Conservation (phyloP, 495 filamentous ascomycete genomes). For the Niebla homalea region DNA sequence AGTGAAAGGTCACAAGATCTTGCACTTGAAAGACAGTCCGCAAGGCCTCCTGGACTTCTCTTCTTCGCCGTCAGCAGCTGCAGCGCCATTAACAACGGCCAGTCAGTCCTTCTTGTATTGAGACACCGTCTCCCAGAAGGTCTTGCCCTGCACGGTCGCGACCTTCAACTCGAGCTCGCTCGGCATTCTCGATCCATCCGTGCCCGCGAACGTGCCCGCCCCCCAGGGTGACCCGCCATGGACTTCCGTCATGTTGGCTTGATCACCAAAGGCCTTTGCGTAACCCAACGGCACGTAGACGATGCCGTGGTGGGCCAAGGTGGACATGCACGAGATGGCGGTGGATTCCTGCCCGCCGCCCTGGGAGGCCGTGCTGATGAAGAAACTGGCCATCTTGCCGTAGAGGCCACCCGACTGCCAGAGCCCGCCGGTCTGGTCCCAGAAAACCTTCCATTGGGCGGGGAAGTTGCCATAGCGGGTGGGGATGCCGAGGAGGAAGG, state of each 20-base stretch:
- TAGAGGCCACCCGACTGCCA: slow-evolving; percentile 61
- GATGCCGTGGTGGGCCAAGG: slow-evolving; percentile 84
- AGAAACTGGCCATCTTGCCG: slow-evolving; percentile 87
- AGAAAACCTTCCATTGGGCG: slow-evolving; percentile 88
- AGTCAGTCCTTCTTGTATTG: slow-evolving; percentile 74
- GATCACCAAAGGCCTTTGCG: slow-evolving; percentile 55
- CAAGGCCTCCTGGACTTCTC: slow-evolving; percentile 45
- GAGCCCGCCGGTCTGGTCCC: slow-evolving; percentile 67
- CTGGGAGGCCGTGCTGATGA: slow-evolving; percentile 66
- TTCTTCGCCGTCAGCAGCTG: slow-evolving; percentile 3
- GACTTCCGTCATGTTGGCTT: slow-evolving; percentile 59
- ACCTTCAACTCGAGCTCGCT: slow-evolving; percentile 58
- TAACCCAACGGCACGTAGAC: slow-evolving; percentile 93
- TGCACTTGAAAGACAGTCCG: slow-evolving; percentile 56
- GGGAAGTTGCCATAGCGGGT: slow-evolving; percentile 99
- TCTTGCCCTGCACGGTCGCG: slow-evolving; percentile 68
- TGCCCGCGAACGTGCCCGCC: slow-evolving; percentile 76
- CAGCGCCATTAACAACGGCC: slow-evolving; percentile 34
- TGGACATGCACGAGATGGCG: slow-evolving; percentile 68
- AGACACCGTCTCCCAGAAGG: slow-evolving; percentile 68
- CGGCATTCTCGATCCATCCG: slow-evolving; percentile 73
- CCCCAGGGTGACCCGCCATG: slow-evolving; percentile 87
- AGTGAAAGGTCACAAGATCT: slow-evolving; percentile 32
- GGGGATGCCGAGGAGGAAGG: slow-evolving; percentile 87
- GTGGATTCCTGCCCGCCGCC: slow-evolving; percentile 95